phyloP scores from a whole-genome alignment of 2,329 filamentous ascomycete species.

The Aspergillus hortae region DNA sequence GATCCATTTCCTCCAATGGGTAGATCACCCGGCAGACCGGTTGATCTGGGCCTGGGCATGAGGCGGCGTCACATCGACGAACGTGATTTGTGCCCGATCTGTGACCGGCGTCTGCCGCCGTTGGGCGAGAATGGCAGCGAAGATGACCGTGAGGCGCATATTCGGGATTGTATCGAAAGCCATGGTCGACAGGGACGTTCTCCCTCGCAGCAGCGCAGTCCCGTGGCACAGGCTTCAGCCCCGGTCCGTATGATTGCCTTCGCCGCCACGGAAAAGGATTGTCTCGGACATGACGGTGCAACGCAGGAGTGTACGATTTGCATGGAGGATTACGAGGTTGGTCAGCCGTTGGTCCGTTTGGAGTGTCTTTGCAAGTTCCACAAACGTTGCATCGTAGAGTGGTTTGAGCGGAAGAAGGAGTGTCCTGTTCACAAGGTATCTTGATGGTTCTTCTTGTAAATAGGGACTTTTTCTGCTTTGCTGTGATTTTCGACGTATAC shows the following conservation, averaged over 20 bases:
- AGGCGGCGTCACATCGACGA: constrained; percentile 32
- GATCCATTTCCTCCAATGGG: not conserved
- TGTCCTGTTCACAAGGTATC: constrained; percentile 59
- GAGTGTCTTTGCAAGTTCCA: constrained; percentile 65
- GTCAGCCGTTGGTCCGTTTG: constrained; percentile 56
- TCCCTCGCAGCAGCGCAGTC: constrained; percentile 14
- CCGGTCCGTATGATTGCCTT: constrained; percentile 45
- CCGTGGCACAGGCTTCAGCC: constrained; percentile 19
- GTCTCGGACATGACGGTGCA: constrained; percentile 51
- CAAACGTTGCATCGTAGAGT: constrained; percentile 56
- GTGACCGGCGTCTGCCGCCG: constrained; percentile 38
- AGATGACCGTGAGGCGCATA: constrained; percentile 42
- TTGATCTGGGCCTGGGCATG: too few relatives aligned
- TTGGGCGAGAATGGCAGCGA: constrained; percentile 36
- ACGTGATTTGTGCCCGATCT: constrained; percentile 47
- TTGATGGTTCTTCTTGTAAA: constrained; percentile 6
- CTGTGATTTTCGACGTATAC: not conserved
- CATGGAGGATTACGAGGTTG: constrained; percentile 61
- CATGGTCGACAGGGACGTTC: constrained; percentile 23
- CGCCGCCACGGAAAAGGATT: constrained; percentile 62
- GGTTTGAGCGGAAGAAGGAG: constrained; percentile 57
- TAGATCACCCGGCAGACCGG: too few relatives aligned
- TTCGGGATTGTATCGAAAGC: constrained; percentile 43
- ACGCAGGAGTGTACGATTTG: constrained; percentile 61
- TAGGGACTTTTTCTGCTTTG: not conserved